Conservation (phyloP, 495 filamentous ascomycete genomes). For the Xylaria nigripes region DNA sequence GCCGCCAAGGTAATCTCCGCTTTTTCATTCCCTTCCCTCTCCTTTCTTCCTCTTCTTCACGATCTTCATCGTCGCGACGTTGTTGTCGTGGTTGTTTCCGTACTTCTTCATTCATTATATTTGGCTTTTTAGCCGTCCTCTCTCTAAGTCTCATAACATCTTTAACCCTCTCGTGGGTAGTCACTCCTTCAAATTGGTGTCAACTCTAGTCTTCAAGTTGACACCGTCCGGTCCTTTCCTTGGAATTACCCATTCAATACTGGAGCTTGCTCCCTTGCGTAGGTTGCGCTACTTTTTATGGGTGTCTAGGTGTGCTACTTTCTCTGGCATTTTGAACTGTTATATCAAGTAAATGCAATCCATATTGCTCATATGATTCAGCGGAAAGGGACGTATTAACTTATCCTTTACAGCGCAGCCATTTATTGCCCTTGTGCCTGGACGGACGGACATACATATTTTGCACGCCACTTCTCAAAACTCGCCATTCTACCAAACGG, state of each 20-base stretch:
- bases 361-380: neutral
- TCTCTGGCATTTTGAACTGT: neutral
- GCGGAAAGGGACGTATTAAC: neutral
- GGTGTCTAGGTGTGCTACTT: neutral
- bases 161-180: conserved; percentile 15
- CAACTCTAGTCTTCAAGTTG: conserved; percentile 80
- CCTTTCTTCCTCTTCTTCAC: conserved; percentile 32
- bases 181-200: conserved; percentile 39
- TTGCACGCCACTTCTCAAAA: neutral
- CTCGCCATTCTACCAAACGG: neutral
- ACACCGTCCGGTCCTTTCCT: conserved; percentile 42
- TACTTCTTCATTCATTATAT: conserved; percentile 17
- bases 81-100: conserved; percentile 25
- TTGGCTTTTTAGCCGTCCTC: conserved; percentile 12
- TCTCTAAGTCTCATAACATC: conserved; percentile 11
- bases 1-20: conserved; percentile 11
- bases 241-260: conserved; percentile 24
- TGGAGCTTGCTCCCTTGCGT: conserved; percentile 29
- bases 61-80: conserved; percentile 42
- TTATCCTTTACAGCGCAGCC: neutral
- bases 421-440: neutral
- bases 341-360: neutral
- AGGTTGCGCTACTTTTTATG: conserved; percentile 10
- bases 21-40: conserved; percentile 20
- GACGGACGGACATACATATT: neutral